These are phyloP conservation scores for Viridothelium virens DNA, from an alignment of 495 filamentous ascomycete species.

Conservation along the genomic window DNA sequence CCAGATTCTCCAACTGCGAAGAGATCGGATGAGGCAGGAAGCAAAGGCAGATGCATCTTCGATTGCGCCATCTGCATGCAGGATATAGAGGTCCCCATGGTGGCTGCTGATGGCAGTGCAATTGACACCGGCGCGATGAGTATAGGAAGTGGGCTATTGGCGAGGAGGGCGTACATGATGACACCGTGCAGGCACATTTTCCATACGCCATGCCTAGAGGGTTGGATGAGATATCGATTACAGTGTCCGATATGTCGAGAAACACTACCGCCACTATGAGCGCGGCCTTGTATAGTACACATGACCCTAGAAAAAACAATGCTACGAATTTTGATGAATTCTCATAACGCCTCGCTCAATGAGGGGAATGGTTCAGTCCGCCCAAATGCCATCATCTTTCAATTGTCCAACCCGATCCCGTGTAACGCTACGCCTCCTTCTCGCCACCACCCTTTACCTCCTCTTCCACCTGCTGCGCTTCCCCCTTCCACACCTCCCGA, in stretches of 20 bases:
- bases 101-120: conserved; percentile 46
- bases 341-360: conserved; percentile 8
- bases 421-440: background rate
- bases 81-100: conserved; percentile 76
- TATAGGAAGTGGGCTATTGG: conserved; percentile 57
- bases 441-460: conserved; percentile 9
- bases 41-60: conserved; percentile 54
- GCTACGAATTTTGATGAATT: background rate
- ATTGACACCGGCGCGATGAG: conserved; percentile 41
- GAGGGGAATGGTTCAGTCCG: background rate
- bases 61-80: conserved; percentile 96
- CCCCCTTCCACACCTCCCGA: conserved; percentile 66
- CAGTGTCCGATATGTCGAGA: conserved; percentile 96
- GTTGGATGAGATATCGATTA: conserved; percentile 88
- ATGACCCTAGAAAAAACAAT: background rate
- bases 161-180: conserved; percentile 83
- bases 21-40: conserved; percentile 31
- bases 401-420: too few relatives aligned
- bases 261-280: conserved; percentile 69
- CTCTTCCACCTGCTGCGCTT: conserved; percentile 32
- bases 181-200: conserved; percentile 96
- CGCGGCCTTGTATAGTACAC: background rate
- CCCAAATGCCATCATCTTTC: background rate
- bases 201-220: conserved; percentile 85
- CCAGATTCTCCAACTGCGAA: background rate